A percentile compares a stretch with the other conserved stretches of the same genome.
Evolutionary conservation across 106 monocot genomes (phyloP).

Genomic region (Dendrobium nobile): DNA sequence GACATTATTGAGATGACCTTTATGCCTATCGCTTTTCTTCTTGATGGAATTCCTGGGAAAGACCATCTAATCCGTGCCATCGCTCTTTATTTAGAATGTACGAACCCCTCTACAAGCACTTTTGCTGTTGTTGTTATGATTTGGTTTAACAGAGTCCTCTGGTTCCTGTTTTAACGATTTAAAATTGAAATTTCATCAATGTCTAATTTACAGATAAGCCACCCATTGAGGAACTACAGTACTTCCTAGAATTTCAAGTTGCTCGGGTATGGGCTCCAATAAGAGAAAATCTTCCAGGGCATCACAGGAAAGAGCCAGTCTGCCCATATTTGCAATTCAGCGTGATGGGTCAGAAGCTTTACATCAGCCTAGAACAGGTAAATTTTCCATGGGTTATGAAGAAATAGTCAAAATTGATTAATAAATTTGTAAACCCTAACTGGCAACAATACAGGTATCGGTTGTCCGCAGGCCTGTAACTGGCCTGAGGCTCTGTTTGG

Average conservation of each 20-base stretch:
- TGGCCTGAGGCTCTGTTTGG: constrained; percentile 57
- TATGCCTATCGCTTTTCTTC: constrained; percentile 58
- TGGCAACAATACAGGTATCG: constrained; percentile 42
- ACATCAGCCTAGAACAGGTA: constrained; percentile 94
- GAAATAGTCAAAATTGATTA: neutral
- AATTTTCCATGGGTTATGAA: neutral
- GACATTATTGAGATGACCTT: constrained; percentile 85
- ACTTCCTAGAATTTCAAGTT: constrained; percentile 85
- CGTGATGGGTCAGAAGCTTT: constrained; percentile 81
- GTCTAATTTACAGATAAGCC: constrained; percentile 59
- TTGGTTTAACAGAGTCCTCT: neutral
- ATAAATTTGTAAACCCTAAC: neutral
- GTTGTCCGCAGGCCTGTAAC: constrained; percentile 69
- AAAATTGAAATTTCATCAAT: neutral
- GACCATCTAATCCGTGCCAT: constrained; percentile 77
- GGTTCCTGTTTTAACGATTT: neutral
- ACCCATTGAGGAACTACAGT: constrained; percentile 72
- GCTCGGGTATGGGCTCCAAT: constrained; percentile 74
- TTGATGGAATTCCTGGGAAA: constrained; percentile 68
- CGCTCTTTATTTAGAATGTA: constrained; percentile 81
- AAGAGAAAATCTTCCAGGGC: constrained; percentile 47
- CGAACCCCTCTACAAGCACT: neutral
- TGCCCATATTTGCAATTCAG: constrained; percentile 90
- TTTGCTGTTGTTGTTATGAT: neutral
- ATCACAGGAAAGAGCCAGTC: constrained; percentile 76